Evolutionary conservation across 768 basidiomycete genomes (phyloP), one percentile per base, ranked within the genome.

Genomic region (Serendipita sp.): DNA sequence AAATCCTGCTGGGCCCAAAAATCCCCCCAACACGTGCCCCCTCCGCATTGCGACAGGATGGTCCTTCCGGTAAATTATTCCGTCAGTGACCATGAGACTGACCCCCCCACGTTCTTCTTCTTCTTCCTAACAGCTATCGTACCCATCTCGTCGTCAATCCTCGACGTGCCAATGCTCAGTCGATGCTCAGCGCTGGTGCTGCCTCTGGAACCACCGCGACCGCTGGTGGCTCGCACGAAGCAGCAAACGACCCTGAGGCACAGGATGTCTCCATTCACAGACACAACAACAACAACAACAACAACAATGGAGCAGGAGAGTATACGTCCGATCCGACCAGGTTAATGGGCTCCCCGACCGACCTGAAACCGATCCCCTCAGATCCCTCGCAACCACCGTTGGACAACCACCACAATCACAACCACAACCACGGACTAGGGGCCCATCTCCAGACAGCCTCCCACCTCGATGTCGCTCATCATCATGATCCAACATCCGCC

Each of bases 111-210:
- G 4, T 60, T 10, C 32, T 10, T 10, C 56, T 28, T 24, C 4
- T 60, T 30, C 34, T 8, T 18, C 28, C 11, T 60, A 13, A 41
- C 37, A 60, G 56, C 28, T 60, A 60, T 37, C 28, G 56, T 4
- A 60, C 56, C 28, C 56, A 60, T 60, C 56, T 60, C 56, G 56
- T 60, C 56, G 56, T 60, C 56, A 60, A 60, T 60, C 56, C 56
- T 28, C 4, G 56, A 37, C 28, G 37, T 4, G 56, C 56, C n/a
- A 60, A 60, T 60, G 56, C 56, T 3, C 56, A 60, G n/a, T 60
- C 56, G 28, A 34, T 38, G 28, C 56, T 60, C 56, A 60, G 10
- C 56, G 56, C 37, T 8, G 56, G 11, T 24, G 24, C 24, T 24
- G 24, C 24, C 24, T 24, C 24, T 24, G 24, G 24, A 24, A 24